These are phyloP conservation scores for Nepenthes gracilis DNA, from an alignment of 148 eudicot genomes.

Conservation along the genomic window DNA sequence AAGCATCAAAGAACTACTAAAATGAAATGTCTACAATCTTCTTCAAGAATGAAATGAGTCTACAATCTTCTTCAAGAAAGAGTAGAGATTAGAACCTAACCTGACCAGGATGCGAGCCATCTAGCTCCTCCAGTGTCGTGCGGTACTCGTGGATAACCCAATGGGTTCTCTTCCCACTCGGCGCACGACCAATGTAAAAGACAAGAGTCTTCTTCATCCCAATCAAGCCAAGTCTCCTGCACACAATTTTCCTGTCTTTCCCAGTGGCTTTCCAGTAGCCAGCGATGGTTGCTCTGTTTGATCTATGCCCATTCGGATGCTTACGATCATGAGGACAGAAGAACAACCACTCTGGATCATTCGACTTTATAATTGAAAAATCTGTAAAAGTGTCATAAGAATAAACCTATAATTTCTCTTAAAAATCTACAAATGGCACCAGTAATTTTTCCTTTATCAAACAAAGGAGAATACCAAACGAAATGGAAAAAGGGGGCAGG, in stretches of 20 bases:
- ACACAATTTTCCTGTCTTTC: constrained; percentile 61
- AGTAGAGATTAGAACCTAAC: constrained; percentile 15
- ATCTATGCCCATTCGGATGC: constrained; percentile 76
- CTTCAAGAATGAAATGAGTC: too few species aligned
- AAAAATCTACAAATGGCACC: background rate
- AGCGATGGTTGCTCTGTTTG: constrained; percentile 65
- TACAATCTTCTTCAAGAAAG: background rate
- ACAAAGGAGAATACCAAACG: background rate
- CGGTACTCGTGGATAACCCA: constrained; percentile 99
- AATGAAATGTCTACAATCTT: too few species aligned
- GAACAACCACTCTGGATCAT: constrained; percentile 86
- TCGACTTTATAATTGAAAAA: constrained; percentile 50
- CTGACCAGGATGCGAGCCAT: constrained; percentile 90
- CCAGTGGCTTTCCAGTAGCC: constrained; percentile 99
- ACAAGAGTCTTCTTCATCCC: constrained; percentile 96
- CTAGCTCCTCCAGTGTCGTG: constrained; percentile 55
- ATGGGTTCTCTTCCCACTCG: constrained; percentile 65
- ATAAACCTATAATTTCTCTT: background rate
- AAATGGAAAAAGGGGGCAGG: too few species aligned
- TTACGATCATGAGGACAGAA: constrained; percentile 92
- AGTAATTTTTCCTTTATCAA: background rate
- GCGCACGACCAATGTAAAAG: constrained; percentile 87
- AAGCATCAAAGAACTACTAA: too few species aligned
- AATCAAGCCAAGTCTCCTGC: constrained; percentile 35
- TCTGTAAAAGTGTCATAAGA: constrained; percentile 22